phyloP scores from a whole-genome alignment of 2,329 filamentous ascomycete genomes.

The Aspergillus pseudoterreus region DNA sequence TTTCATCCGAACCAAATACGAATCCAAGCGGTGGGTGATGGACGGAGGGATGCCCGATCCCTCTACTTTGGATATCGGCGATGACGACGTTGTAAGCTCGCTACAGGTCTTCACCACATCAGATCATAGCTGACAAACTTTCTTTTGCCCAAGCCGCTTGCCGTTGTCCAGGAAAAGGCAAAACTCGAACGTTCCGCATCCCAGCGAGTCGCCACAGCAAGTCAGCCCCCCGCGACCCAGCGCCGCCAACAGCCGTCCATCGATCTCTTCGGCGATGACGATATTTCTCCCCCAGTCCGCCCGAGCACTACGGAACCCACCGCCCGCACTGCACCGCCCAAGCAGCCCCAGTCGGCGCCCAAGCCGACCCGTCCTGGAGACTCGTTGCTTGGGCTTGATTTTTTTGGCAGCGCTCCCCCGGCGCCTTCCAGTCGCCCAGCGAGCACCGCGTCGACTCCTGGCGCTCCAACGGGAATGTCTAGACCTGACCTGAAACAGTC shows the following conservation, averaged over 20 bases:
- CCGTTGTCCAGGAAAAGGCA: slow-evolving; percentile 66
- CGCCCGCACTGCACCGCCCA: slow-evolving; percentile 56
- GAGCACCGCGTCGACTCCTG: slow-evolving; percentile 67
- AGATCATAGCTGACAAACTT: slow-evolving; percentile 7
- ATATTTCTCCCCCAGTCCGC: slow-evolving; percentile 60
- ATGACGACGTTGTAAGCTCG: slow-evolving; percentile 74
- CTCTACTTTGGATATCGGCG: slow-evolving; percentile 78
- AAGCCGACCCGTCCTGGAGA: slow-evolving; percentile 70
- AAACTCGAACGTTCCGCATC: slow-evolving; percentile 61
- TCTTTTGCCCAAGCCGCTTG: slow-evolving; percentile 52
- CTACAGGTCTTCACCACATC: not conserved
- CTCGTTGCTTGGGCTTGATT: slow-evolving; percentile 87
- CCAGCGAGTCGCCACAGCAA: slow-evolving; percentile 44
- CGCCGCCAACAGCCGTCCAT: slow-evolving; percentile 51
- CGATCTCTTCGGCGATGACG: slow-evolving; percentile 80
- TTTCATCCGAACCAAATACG: slow-evolving; percentile 98
- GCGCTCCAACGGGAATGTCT: slow-evolving; percentile 60
- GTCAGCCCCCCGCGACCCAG: slow-evolving; percentile 45
- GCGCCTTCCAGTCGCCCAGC: slow-evolving; percentile 72
- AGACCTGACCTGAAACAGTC: slow-evolving; percentile 95
- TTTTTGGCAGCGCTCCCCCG: slow-evolving; percentile 70
- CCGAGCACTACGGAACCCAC: slow-evolving; percentile 69
- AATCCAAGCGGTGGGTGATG: slow-evolving; percentile 99
- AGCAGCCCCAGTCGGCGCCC: slow-evolving; percentile 52
- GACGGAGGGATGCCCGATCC: slow-evolving; percentile 93